Base-by-base conservation (phyloP, 441 rosid genomes). In the Gossypium lobatum region DNA sequence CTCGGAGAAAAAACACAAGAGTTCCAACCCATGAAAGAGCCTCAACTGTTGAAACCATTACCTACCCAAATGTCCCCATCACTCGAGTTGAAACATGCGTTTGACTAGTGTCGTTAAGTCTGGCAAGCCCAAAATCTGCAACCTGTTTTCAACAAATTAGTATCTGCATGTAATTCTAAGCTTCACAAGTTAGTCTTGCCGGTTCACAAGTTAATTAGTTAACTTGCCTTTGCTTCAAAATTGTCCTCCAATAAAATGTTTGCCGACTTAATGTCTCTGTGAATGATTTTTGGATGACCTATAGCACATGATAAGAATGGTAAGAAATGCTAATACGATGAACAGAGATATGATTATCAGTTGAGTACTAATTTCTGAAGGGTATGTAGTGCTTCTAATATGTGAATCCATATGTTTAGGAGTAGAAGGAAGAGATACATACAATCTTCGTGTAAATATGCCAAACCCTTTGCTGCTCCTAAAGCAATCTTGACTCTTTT, bases 11-110 rank as follows among this genome's bases (percentile, higher is more conserved):
- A 52, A 21, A 26, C 53, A 58, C 13, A 3, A 54, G 59, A 55
- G 55, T 2, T 70, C 46, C 55, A 63, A 67, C 34, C 13, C 52
- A 14, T 4, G 14, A 59, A 21, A 57, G 31, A 59, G 37, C 7
- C 25, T 64, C 16, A 64, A 64, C 16, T 37, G 68, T 64, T 17
- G 23, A 57, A 77, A 64, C n/a, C 31, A 37, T 74, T 75, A 78
- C 97, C 74, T 81, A 91, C 98, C 97, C 97, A 11, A 92, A 92
- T 53, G 97, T 93, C 10, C 98, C 98, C 98, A 93, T 92, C 69
- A 92, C 97, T 42, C 98, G 83, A 74, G 96, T 93, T 59, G 98
- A 91, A 18, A 93, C 96, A 72, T 92, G 97, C 46, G 95, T 89
- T 76, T 90, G 89, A 1, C 87, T 64, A 14, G 92, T 84, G 79